Evolutionary conservation across 768 basidiomycete genomes (phyloP).

Genomic region (Suillus subaureus): DNA sequence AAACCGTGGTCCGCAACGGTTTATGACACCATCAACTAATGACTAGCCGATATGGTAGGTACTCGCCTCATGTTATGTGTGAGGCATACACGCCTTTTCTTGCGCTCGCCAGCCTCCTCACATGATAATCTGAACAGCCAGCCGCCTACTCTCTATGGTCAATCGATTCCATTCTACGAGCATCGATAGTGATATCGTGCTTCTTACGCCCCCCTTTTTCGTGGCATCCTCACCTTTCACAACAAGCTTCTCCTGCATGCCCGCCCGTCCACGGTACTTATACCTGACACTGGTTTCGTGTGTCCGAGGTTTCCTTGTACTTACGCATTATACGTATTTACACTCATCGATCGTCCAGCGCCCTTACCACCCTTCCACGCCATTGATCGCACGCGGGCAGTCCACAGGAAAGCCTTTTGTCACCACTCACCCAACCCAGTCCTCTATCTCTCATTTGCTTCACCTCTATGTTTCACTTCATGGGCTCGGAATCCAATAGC

Average conservation of each 20-base stretch:
- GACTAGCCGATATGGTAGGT: not conserved
- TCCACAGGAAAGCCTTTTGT: constrained; percentile 7
- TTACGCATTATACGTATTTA: not conserved
- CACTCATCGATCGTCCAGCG: not conserved
- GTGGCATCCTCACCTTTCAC: constrained; percentile 8
- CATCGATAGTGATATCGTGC: constrained; percentile 3
- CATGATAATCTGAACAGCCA: not conserved
- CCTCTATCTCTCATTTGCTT: constrained; percentile 6
- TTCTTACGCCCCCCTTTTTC: constrained; percentile 8
- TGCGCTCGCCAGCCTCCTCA: constrained; percentile 3
- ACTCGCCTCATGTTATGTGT: constrained; percentile 3
- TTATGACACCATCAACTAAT: not conserved
- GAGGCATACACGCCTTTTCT: constrained; percentile 3
- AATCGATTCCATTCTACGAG: constrained; percentile 5
- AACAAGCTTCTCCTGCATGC: not conserved
- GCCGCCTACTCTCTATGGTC: not conserved
- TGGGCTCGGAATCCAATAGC: constrained; percentile 27
- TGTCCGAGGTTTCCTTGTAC: not conserved
- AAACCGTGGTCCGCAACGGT: not conserved
- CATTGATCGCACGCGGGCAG: constrained; percentile 5
- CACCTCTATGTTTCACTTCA: constrained; percentile 31
- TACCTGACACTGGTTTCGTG: constrained; percentile 5
- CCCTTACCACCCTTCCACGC: constrained; percentile 1
- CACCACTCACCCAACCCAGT: not conserved
- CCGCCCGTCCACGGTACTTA: constrained; percentile 1